Conservation (phyloP, 208 protist species). For the Leishmania guyanensis region DNA sequence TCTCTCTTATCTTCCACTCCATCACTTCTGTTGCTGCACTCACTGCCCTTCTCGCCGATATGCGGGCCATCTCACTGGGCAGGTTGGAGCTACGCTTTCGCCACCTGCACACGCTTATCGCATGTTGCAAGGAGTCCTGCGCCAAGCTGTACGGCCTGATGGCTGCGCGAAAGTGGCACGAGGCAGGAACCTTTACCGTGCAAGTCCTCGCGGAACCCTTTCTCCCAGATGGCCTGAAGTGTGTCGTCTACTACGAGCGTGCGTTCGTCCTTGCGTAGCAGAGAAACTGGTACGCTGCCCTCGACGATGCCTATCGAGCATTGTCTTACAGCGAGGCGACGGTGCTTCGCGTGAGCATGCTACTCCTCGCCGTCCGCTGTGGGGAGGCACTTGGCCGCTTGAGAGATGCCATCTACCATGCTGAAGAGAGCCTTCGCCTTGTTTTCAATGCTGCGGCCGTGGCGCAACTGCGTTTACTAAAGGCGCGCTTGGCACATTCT, state of each 20-base stretch:
- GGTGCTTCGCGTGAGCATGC: conserved; percentile 29
- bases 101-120: conserved; percentile 30
- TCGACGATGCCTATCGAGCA: conserved; percentile 58
- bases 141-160: conserved; percentile 12
- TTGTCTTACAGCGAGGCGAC: conserved; percentile 31
- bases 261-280: conserved; percentile 42
- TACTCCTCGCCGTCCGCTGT: conserved; percentile 46
- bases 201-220: conserved; percentile 7
- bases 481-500: conserved; percentile 22
- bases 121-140: conserved; percentile 22
- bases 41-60: conserved; percentile 29
- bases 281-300: conserved; percentile 47
- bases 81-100: conserved; percentile 47
- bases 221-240: conserved; percentile 36
- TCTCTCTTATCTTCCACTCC: conserved; percentile 52
- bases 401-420: conserved; percentile 54
- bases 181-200: background rate
- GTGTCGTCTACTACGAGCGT: conserved; percentile 31
- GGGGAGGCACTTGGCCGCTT: conserved; percentile 64
- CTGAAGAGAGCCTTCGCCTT: conserved; percentile 38
- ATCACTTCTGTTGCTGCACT: conserved; percentile 35
- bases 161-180: conserved; percentile 4
- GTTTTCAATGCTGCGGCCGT: conserved; percentile 11
- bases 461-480: conserved; percentile 21
- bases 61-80: conserved; percentile 23